phyloP scores from a whole-genome alignment of 192 early-diverging fungal species.

The Podila horticola region DNA sequence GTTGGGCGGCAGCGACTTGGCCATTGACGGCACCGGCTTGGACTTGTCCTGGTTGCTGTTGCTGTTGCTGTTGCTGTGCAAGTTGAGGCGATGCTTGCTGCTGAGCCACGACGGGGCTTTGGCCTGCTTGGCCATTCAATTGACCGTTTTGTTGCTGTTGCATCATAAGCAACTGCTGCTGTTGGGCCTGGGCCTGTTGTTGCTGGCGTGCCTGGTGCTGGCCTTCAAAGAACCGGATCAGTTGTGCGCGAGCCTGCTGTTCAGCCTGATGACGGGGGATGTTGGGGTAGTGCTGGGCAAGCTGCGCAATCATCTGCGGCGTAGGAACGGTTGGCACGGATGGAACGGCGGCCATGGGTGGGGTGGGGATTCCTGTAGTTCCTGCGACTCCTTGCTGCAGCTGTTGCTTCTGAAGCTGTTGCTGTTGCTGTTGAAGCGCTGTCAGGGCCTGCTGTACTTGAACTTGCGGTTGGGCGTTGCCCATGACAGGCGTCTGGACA shows the following conservation, averaged over 20 bases:
- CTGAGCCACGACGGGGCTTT: constrained; percentile 9
- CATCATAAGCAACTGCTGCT: not conserved
- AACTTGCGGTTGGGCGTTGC: constrained; percentile 46
- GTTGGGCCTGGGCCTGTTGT: constrained; percentile 7
- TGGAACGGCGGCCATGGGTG: constrained; percentile 23
- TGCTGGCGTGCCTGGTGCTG: constrained; percentile 36
- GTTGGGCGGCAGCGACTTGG: constrained; percentile 37
- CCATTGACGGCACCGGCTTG: constrained; percentile 29
- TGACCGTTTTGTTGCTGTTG: constrained; percentile 26
- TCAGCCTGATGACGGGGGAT: constrained; percentile 40
- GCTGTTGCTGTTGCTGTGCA: constrained; percentile 10
- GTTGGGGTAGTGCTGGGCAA: constrained; percentile 38
- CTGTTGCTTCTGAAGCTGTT: constrained; percentile 41
- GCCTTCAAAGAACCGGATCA: constrained; percentile 53
- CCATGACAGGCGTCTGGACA: constrained; percentile 41
- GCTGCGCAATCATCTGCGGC: constrained; percentile 45
- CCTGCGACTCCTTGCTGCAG: constrained; percentile 34
- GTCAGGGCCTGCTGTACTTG: constrained; percentile 37
- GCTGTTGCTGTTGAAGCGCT: constrained; percentile 42
- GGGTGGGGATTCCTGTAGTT: constrained; percentile 15
- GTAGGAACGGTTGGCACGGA: constrained; percentile 37
- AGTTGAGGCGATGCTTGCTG: constrained; percentile 48
- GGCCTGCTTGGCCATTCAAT: constrained; percentile 26
- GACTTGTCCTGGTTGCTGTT: constrained; percentile 5
- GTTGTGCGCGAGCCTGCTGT: constrained; percentile 43